These are phyloP conservation scores for Dioszegia crocea DNA, from an alignment of 768 basidiomycete species.

Conservation along the genomic window DNA sequence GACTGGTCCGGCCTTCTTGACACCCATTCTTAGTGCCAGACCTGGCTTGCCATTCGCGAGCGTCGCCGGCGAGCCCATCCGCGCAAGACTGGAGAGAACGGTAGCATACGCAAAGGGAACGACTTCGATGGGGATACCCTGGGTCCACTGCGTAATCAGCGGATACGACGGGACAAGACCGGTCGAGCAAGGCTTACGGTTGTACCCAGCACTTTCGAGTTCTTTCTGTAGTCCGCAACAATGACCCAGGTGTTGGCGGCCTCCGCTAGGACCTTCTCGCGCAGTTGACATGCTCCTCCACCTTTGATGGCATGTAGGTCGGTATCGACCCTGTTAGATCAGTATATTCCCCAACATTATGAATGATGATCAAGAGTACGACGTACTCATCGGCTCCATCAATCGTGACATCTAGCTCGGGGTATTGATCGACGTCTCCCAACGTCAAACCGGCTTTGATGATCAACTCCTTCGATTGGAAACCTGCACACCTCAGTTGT, in stretches of 20 bases:
- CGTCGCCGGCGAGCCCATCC: constrained; percentile 40
- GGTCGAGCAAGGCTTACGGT: constrained; percentile 58
- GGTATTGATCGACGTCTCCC: constrained; percentile 85
- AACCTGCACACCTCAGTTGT: constrained; percentile 55
- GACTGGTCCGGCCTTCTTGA: constrained; percentile 81
- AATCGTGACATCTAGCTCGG: constrained; percentile 87
- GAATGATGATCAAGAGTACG: no score
- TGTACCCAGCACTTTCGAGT: constrained; percentile 72
- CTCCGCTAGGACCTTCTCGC: constrained; percentile 97
- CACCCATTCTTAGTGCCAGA: constrained; percentile 85
- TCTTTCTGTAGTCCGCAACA: constrained; percentile 95
- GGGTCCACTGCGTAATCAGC: constrained; percentile 59
- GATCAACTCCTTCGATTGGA: constrained; percentile 95
- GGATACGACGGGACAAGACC: neutral
- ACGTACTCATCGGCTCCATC: constrained; percentile 95
- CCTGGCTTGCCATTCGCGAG: constrained; percentile 49
- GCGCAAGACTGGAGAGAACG: constrained; percentile 67
- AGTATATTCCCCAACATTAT: no score
- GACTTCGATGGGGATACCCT: constrained; percentile 94
- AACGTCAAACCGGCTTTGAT: constrained; percentile 69
- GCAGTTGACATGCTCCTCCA: constrained; percentile 90
- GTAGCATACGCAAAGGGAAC: constrained; percentile 92
- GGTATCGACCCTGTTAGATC: constrained; percentile 75
- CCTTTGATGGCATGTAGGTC: constrained; percentile 92
- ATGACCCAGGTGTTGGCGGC: constrained; percentile 87